Evolutionary conservation across 257 asterid species (phyloP).

Genomic region (Coffea canephora): DNA sequence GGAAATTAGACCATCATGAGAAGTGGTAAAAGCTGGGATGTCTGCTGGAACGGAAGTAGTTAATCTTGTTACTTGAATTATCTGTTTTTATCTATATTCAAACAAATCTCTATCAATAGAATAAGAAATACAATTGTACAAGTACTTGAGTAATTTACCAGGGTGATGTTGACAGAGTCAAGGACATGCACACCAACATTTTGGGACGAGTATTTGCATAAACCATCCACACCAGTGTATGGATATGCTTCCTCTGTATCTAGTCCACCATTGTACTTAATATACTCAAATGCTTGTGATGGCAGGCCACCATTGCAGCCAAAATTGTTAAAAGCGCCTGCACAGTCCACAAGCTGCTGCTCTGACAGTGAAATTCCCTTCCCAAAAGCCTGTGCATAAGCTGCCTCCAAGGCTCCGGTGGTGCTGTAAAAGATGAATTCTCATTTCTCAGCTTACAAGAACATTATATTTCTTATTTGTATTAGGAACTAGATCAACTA

Average conservation of each 20-base stretch:
- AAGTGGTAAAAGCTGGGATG: not conserved
- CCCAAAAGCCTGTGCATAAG: conserved; percentile 81
- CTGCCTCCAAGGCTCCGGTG: conserved; percentile 98
- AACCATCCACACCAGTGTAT: conserved; percentile 62
- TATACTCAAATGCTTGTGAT: conserved; percentile 97
- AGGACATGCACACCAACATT: conserved; percentile 64
- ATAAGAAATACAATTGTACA: not conserved
- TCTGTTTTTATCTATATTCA: not conserved
- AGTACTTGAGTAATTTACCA: conserved; percentile 44
- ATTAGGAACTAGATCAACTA: not conserved
- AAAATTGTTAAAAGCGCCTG: conserved; percentile 84
- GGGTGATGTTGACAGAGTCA: conserved; percentile 81
- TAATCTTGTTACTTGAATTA: not conserved
- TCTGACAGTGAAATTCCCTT: conserved; percentile 76
- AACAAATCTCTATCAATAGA: not conserved
- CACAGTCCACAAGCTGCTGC: conserved; percentile 99
- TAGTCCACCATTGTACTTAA: conserved; percentile 85
- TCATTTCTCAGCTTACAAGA: not conserved
- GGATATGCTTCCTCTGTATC: conserved; percentile 90
- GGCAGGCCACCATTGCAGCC: conserved; percentile 96
- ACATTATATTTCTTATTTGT: not conserved
- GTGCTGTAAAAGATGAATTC: conserved; percentile 50
- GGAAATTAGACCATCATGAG: not conserved
- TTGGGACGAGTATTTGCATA: conserved; percentile 66
- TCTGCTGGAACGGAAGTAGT: not conserved